These are phyloP conservation scores for Penicillium sp. DNA, from an alignment of 2,329 filamentous ascomycete genomes.

Conservation along the genomic window DNA sequence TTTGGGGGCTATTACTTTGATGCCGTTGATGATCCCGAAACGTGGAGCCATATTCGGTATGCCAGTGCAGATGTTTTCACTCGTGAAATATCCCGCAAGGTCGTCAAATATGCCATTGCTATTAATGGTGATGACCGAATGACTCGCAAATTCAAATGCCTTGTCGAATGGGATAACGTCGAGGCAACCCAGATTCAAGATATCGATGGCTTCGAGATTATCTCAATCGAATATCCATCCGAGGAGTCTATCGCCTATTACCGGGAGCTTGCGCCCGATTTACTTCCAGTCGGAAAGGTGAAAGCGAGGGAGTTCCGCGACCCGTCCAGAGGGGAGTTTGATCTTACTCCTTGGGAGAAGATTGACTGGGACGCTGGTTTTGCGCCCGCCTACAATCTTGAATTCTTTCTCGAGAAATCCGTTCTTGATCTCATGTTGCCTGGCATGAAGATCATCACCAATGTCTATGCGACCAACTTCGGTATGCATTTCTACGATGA, in stretches of 20 bases:
- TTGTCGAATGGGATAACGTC: constrained; percentile 38
- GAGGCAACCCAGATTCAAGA: constrained; percentile 48
- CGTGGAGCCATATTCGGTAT: not conserved
- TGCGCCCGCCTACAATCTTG: constrained; percentile 37
- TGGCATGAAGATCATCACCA: constrained; percentile 64
- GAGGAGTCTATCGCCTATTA: constrained; percentile 53
- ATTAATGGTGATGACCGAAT: constrained; percentile 43
- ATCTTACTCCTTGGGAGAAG: constrained; percentile 37
- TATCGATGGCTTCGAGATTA: constrained; percentile 63
- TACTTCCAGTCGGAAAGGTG: constrained; percentile 57
- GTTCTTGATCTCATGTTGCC: constrained; percentile 57
- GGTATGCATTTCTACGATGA: constrained; percentile 67
- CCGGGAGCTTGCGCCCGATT: constrained; percentile 40
- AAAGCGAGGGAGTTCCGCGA: constrained; percentile 53
- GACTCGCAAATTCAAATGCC: constrained; percentile 41
- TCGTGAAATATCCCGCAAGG: constrained; percentile 49
- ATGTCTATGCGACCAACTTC: constrained; percentile 58
- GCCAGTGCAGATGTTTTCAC: constrained; percentile 33
- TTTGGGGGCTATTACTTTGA: constrained; percentile 59
- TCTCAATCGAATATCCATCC: constrained; percentile 51
- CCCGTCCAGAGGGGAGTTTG: constrained; percentile 41
- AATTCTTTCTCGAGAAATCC: constrained; percentile 68
- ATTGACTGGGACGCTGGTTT: constrained; percentile 23
- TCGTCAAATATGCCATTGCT: constrained; percentile 54
- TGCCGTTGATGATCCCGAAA: constrained; percentile 40